Evolutionary conservation across 768 basidiomycete species (phyloP).

Genomic region (Tylopilus subfusipes): DNA sequence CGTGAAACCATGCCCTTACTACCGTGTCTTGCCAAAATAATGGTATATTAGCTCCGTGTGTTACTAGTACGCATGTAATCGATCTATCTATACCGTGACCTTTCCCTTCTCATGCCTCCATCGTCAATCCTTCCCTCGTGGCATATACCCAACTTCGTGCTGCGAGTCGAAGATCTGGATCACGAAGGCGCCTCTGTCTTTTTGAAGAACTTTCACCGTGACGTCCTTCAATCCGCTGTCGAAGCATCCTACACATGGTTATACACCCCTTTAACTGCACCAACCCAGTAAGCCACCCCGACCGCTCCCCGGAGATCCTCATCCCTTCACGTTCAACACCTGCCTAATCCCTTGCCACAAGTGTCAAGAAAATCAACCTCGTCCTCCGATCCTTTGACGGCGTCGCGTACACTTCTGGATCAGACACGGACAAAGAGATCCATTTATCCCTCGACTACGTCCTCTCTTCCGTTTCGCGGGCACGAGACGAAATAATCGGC

Average conservation of each 20-base stretch:
- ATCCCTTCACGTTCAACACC: too few species aligned
- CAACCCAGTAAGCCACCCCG: constrained; percentile 40
- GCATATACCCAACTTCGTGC: constrained; percentile 53
- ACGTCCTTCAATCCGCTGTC: constrained; percentile 37
- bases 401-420: constrained; percentile 65
- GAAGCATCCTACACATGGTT: constrained; percentile 39
- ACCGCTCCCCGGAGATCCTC: not conserved
- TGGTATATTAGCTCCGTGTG: constrained; percentile 6
- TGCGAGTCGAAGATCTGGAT: constrained; percentile 55
- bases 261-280: constrained; percentile 45
- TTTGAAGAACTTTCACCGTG: constrained; percentile 45
- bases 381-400: constrained; percentile 66
- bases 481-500: constrained; percentile 62
- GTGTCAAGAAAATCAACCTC: constrained; percentile 53
- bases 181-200: constrained; percentile 60
- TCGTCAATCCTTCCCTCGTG: constrained; percentile 34
- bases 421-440: constrained; percentile 62
- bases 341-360: constrained; percentile 24
- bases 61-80: constrained; percentile 2
- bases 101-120: constrained; percentile 21
- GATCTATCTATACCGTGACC: not conserved
- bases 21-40: constrained; percentile 3
- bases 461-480: constrained; percentile 37
- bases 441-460: constrained; percentile 70
- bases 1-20: not conserved